Base-by-base conservation (phyloP, 2,329 filamentous ascomycete species). In the Colletotrichum scovillei region DNA sequence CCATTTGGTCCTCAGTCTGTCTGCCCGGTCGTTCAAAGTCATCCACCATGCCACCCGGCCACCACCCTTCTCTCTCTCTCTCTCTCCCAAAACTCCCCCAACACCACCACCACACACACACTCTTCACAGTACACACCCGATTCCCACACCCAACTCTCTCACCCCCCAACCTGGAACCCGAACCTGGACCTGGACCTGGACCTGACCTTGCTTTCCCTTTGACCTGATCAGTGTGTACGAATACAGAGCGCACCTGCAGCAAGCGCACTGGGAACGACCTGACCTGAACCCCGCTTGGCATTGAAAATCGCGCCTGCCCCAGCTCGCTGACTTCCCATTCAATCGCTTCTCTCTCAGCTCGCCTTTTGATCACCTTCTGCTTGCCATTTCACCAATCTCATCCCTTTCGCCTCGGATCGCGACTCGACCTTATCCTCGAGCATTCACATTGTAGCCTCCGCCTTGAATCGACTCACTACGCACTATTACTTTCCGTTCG, bases 281-380 rank as follows among this genome's bases (percentile, higher is more conserved):
- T 73, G 67, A 67, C 30, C 49, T 63, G 62, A 74, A 74, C 73
- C 73, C 73, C 73, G 69, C 73, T 74, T 74, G 69, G 73, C 73
- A 74, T 74, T 74, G 69, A 74, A 74, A 74, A 73, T 73, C 73
- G 63, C 72, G 68, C 72, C 72, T 28, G 68, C 68, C 72, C 73
- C 73, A 69, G 71, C 73, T 67, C 56, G 59, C 32, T 58, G 63
- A 16, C 63, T 58, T 59, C 32, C 55, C 35, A 30, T 46, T 53
- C 30, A 53, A 53, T 42, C 49, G 30, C 19, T 28, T 60, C 32
- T 69, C 49, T 62, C 63, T 59, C 49, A 58, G 55, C 49, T 72
- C 52, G 46, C 38, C 24, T 28, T 42, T 32, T 35, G 28, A 7
- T 72, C 62, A 22, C 14, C 38, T 63, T 58, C 26, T 63, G 22